phyloP scores from a whole-genome alignment of 768 basidiomycete species.

The Candolleomyces eurysporus region DNA sequence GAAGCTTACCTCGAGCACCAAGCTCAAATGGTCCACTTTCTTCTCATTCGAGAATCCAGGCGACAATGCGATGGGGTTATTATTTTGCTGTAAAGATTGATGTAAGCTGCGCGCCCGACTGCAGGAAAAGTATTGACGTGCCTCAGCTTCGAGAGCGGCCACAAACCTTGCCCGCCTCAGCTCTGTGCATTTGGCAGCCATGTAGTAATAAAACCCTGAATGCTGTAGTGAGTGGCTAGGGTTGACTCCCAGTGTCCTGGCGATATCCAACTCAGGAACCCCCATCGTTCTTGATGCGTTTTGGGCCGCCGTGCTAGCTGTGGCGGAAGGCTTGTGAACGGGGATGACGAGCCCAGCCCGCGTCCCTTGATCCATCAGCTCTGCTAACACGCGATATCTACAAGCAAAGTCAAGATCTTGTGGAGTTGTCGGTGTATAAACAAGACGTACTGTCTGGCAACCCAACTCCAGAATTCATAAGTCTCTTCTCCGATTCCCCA shows the following conservation, averaged over 20 bases:
- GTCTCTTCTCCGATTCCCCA: constrained; percentile 98
- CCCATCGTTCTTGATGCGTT: constrained; percentile 16
- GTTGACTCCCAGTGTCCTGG: constrained; percentile 67
- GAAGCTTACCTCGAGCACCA: constrained; percentile 73
- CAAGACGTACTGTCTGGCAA: constrained; percentile 77
- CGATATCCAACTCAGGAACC: constrained; percentile 51
- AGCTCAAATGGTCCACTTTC: constrained; percentile 83
- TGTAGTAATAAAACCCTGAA: constrained; percentile 90
- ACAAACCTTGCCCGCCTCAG: constrained; percentile 68
- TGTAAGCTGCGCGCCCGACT: constrained; percentile 14
- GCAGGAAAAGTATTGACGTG: constrained; percentile 16
- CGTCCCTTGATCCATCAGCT: constrained; percentile 83
- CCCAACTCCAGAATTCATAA: constrained; percentile 98
- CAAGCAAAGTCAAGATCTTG: neutral
- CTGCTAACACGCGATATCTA: constrained; percentile 87
- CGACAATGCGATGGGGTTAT: constrained; percentile 30
- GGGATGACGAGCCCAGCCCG: constrained; percentile 63
- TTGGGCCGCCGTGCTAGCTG: constrained; percentile 19
- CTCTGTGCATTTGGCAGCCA: constrained; percentile 85
- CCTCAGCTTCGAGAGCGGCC: constrained; percentile 56
- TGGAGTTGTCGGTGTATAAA: neutral
- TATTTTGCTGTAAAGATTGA: constrained; percentile 11
- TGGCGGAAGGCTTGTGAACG: constrained; percentile 45
- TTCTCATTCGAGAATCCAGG: constrained; percentile 88
- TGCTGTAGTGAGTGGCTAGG: constrained; percentile 85